Evolutionary conservation across 139 green algal genomes (phyloP).

Genomic region (Monoraphidium neglectum): DNA sequence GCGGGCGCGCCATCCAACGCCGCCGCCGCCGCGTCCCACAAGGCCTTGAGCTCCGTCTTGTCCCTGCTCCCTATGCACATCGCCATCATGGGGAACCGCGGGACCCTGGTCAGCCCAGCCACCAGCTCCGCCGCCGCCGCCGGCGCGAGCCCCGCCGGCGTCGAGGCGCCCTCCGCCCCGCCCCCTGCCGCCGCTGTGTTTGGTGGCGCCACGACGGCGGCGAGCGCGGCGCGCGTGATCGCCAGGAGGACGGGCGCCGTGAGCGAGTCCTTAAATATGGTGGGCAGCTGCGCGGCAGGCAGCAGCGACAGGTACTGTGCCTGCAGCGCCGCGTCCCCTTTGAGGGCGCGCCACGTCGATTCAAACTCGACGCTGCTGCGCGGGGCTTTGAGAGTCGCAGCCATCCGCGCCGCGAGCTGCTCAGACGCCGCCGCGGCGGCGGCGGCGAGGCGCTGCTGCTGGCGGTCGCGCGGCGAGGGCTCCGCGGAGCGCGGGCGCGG

Average conservation of each 20-base stretch:
- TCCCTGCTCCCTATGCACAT: slow-evolving; percentile 42
- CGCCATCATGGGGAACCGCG: slow-evolving; percentile 46
- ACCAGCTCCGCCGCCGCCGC: slow-evolving; percentile 35
- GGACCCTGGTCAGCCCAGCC: slow-evolving; percentile 25
- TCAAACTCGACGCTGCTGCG: slow-evolving; percentile 72
- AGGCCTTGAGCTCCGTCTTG: slow-evolving; percentile 27
- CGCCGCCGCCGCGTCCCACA: slow-evolving; percentile 32
- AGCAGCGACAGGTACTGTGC: slow-evolving; percentile 55
- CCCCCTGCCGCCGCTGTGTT: not conserved
- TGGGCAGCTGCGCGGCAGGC: slow-evolving; percentile 45
- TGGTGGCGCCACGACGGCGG: not conserved
- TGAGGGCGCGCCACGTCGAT: slow-evolving; percentile 57
- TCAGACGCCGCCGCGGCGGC: slow-evolving; percentile 21
- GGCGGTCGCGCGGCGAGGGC: not conserved
- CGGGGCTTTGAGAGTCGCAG: slow-evolving; percentile 10
- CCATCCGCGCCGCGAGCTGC: slow-evolving; percentile 14
- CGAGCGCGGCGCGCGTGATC: slow-evolving; percentile 14
- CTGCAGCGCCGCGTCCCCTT: slow-evolving; percentile 35
- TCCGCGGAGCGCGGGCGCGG: not conserved
- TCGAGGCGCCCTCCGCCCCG: not conserved
- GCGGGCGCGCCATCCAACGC: not conserved
- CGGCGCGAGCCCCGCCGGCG: not conserved
- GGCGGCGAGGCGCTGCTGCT: slow-evolving; percentile 13
- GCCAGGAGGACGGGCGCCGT: slow-evolving; percentile 32
- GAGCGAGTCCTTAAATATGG: slow-evolving; percentile 65